These are phyloP conservation scores for Malus hybrid DNA, from an alignment of 331 rosid genomes.

Conservation along the genomic window DNA sequence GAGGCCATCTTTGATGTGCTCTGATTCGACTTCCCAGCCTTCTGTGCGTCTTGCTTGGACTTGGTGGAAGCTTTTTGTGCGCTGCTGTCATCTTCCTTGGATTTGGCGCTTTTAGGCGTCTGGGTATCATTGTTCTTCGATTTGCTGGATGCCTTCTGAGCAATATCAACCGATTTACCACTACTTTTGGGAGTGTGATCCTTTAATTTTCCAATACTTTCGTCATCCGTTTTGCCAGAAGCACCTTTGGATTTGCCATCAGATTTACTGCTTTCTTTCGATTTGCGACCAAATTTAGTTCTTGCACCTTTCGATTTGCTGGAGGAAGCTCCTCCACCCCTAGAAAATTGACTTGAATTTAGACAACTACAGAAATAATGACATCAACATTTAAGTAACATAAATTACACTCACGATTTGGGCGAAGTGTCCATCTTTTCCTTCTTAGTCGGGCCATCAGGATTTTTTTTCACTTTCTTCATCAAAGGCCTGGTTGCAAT, in stretches of 20 bases:
- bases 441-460: slow-evolving; percentile 39
- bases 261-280: slow-evolving; percentile 12
- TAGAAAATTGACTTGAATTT: slow-evolving; percentile 23
- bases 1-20: slow-evolving; percentile 37
- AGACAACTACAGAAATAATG: slow-evolving; percentile 13
- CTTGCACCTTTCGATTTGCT: slow-evolving; percentile 32
- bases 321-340: slow-evolving; percentile 57
- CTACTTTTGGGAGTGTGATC: slow-evolving; percentile 42
- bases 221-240: slow-evolving; percentile 36
- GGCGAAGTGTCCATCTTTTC: slow-evolving; percentile 42
- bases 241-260: slow-evolving; percentile 44
- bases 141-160: slow-evolving; percentile 35
- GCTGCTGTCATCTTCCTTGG: slow-evolving; percentile 46
- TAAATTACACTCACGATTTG: slow-evolving; percentile 46
- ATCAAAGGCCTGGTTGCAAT: slow-evolving; percentile 44
- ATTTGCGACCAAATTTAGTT: slow-evolving; percentile 20
- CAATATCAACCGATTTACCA: slow-evolving; percentile 36
- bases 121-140: slow-evolving; percentile 32
- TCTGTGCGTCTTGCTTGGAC: slow-evolving; percentile 47
- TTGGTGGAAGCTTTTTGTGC: slow-evolving; percentile 34
- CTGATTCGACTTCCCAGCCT: slow-evolving; percentile 54
- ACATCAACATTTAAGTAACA: neutral
- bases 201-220: slow-evolving; percentile 36
- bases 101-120: slow-evolving; percentile 37
- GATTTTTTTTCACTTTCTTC: slow-evolving; percentile 55